Evolutionary conservation across 768 basidiomycete genomes (phyloP).

Genomic region (Hydnum rufescens): DNA sequence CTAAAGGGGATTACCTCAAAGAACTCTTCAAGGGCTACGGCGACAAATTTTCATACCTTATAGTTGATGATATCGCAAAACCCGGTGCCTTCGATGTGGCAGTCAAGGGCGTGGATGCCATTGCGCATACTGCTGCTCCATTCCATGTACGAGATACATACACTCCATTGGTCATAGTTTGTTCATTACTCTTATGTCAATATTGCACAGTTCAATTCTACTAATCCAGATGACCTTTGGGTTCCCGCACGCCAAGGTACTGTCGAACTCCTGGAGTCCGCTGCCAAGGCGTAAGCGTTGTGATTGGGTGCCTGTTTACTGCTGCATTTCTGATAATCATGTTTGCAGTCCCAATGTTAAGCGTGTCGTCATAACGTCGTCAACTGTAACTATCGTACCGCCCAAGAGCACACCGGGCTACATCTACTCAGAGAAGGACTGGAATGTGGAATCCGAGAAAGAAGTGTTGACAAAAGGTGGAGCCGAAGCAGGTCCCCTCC

Average conservation of each 20-base stretch:
- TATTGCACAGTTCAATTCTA: not conserved
- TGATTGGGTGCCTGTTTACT: not conserved
- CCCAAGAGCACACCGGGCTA: slow-evolving; percentile 9
- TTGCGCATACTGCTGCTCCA: slow-evolving; percentile 12
- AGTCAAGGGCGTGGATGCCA: slow-evolving; percentile 10
- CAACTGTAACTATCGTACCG: slow-evolving; percentile 18
- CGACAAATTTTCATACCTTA: slow-evolving; percentile 6
- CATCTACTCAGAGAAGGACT: slow-evolving; percentile 14
- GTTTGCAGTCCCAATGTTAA: slow-evolving; percentile 12
- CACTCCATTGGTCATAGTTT: not conserved
- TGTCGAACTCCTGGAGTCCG: slow-evolving; percentile 16
- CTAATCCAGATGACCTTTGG: slow-evolving; percentile 15
- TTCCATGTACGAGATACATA: slow-evolving; percentile 4
- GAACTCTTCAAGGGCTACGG: slow-evolving; percentile 2
- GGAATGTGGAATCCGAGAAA: slow-evolving; percentile 13
- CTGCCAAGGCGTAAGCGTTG: slow-evolving; percentile 11
- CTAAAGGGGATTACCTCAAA: slow-evolving; percentile 6
- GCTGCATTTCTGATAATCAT: not conserved
- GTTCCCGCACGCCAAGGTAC: slow-evolving; percentile 21
- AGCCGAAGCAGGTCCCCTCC: slow-evolving; percentile 9
- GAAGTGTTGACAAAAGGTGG: slow-evolving; percentile 13
- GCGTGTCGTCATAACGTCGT: slow-evolving; percentile 21
- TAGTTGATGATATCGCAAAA: slow-evolving; percentile 10
- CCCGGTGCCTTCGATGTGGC: slow-evolving; percentile 7
- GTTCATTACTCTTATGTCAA: not conserved